A percentile compares a stretch with the other conserved stretches of the same genome.
Conservation (phyloP, 2,329 filamentous ascomycete species). For the Fusarium duplospermum region DNA sequence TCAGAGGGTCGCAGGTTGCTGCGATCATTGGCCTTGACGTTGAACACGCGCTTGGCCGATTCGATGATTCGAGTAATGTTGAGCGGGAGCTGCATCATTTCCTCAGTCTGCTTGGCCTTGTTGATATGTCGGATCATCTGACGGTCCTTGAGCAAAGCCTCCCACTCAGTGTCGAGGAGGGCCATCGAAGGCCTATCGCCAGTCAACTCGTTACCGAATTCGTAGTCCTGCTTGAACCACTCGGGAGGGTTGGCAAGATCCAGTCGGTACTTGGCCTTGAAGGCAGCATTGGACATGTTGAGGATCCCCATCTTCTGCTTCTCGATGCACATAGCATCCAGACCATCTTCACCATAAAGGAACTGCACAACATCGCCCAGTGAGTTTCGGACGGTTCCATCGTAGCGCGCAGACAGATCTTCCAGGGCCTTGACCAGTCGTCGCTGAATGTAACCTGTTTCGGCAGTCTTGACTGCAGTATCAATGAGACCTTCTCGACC, state of each 20-base stretch:
- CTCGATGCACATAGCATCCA: conserved; percentile 94
- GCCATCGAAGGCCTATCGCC: conserved; percentile 90
- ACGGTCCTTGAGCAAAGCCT: conserved; percentile 80
- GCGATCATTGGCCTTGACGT: conserved; percentile 84
- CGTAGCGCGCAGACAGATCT: conserved; percentile 97
- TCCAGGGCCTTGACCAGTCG: conserved; percentile 98
- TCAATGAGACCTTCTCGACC: conserved; percentile 99
- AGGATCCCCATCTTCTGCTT: conserved; percentile 91
- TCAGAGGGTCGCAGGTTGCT: conserved; percentile 92
- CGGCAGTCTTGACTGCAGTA: conserved; percentile 98
- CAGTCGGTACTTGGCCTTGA: conserved; percentile 84
- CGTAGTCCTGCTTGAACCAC: conserved; percentile 69
- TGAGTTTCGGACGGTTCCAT: conserved; percentile 96
- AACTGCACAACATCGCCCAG: conserved; percentile 97
- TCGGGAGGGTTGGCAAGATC: conserved; percentile 73
- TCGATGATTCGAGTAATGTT: conserved; percentile 93
- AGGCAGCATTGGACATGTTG: conserved; percentile 79
- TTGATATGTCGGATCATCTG: conserved; percentile 78
- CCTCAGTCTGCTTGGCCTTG: conserved; percentile 77
- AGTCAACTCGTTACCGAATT: conserved; percentile 86
- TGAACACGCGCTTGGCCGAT: conserved; percentile 89
- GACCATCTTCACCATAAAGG: conserved; percentile 95
- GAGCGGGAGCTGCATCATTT: conserved; percentile 90
- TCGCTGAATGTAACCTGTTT: conserved; percentile 99
- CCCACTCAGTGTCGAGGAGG: conserved; percentile 89